Evolutionary conservation across 2,329 filamentous ascomycete species (phyloP), one percentile per base, ranked within the genome.

Genomic region (Dryadomyces sulphureus): DNA sequence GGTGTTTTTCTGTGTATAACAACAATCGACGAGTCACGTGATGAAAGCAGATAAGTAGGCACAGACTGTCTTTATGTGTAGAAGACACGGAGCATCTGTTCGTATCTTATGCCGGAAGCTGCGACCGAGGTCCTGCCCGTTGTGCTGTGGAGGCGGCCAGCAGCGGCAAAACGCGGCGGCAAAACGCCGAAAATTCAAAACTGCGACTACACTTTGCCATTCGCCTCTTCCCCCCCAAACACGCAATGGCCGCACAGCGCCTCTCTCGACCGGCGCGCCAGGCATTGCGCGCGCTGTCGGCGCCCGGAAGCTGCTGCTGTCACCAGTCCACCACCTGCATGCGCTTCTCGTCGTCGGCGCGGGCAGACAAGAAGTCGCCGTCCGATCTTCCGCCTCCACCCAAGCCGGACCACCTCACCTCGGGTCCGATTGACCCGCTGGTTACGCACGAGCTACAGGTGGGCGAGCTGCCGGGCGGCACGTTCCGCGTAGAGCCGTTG

Each of bases 401-500:
- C 11, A 38, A 16, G 34, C 39, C 45, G 50, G 9, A 47, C 50
- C 17, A 49, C 41, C 12, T 14, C 17, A 7, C 50, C 32, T 53
- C 54, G 35, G 51, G 47, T 41, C 54, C 54, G 34, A 51, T 52
- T 41, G 48, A 56, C 47, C 50, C 55, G 7, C 48, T 71, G 49
- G 49, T 54, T 17, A 42, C 54, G 38, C 48, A 51, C 35, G 86
- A 94, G 55, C 73, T 94, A 50, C 79, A 70, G 39, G 84, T 92
- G 56, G 88, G 87, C 59, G 87, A 95, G 70, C 78, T 95, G 58
- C 79, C 93, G 61, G 87, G 87, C 54, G 84, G 81, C 52, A 75
- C 76, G 48, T 94, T 96, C 67, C 84, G 78, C 61, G 80, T 96
- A 57, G 86, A 94, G 70, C 92, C 92, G n/a, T 65, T 96, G 54